Percentiles rank a stretch among this genome's conserved stretches.
phyloP scores from a whole-genome alignment of 2,329 filamentous ascomycete species.

The Didymosphaeria variabile region DNA sequence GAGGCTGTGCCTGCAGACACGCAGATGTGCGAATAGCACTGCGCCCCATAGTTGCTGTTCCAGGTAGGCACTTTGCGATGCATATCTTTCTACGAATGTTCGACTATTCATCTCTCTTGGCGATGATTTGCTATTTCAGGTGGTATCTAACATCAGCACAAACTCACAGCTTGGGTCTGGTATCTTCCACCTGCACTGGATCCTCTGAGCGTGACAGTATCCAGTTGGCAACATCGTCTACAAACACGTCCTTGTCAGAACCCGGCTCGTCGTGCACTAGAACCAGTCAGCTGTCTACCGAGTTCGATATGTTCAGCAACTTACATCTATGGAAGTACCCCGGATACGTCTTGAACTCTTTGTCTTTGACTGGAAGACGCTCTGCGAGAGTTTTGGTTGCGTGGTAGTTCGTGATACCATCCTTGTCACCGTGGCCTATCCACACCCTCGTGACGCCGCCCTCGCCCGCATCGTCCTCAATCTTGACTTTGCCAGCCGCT shows the following conservation, averaged over 20 bases:
- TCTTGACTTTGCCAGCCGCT: conserved; percentile 62
- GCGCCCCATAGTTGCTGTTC: conserved; percentile 1
- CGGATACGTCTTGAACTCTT: conserved; percentile 75
- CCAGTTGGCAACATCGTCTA: conserved; percentile 48
- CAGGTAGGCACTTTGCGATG: conserved; percentile 2
- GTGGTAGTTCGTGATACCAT: conserved; percentile 73
- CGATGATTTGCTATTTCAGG: neutral
- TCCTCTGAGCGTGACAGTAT: conserved; percentile 45
- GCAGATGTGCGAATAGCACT: neutral
- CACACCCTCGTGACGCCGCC: conserved; percentile 71
- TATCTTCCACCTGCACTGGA: conserved; percentile 37
- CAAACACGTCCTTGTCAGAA: conserved; percentile 44
- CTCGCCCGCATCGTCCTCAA: conserved; percentile 55
- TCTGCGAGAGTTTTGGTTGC: conserved; percentile 72
- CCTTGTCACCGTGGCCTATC: conserved; percentile 79
- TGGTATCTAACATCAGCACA: neutral
- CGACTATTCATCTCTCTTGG: neutral
- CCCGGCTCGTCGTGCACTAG: conserved; percentile 50
- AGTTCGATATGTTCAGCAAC: conserved; percentile 25
- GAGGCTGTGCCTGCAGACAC: neutral
- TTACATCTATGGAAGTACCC: conserved; percentile 78
- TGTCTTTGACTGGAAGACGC: conserved; percentile 67
- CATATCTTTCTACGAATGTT: neutral
- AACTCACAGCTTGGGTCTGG: conserved; percentile 46
- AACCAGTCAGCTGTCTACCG: conserved; percentile 23